phyloP scores from a whole-genome alignment of 257 asterid species.

The Ajuga chamaepitys region DNA sequence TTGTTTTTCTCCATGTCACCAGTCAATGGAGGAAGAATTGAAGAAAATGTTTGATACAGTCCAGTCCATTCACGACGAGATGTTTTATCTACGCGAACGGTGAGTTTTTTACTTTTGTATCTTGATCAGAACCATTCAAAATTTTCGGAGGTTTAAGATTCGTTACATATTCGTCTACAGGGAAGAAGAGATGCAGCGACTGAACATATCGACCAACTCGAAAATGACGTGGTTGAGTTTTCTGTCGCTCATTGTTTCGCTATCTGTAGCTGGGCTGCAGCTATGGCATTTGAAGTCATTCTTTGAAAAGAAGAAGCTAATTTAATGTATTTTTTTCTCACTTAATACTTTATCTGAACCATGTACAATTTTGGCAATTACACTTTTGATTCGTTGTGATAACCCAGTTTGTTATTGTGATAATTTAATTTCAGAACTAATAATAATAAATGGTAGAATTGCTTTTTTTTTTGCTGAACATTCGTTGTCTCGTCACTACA shows the following conservation, averaged over 20 bases:
- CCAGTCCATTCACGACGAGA: conserved; percentile 75
- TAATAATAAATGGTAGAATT: too few species aligned
- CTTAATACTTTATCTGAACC: neutral
- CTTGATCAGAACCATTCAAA: neutral
- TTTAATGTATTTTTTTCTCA: conserved; percentile 21
- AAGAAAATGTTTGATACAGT: conserved; percentile 64
- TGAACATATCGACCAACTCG: conserved; percentile 61
- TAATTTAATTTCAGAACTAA: too few species aligned
- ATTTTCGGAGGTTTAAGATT: neutral
- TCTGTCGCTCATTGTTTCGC: conserved; percentile 47
- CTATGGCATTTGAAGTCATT: conserved; percentile 73
- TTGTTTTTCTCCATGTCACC: conserved; percentile 8
- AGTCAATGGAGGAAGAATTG: conserved; percentile 76
- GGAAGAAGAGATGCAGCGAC: conserved; percentile 78
- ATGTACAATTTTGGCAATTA: conserved; percentile 6
- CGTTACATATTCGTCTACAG: conserved; percentile 22
- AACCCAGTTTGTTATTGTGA: too few species aligned
- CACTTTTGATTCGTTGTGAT: too few species aligned
- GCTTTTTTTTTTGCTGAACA: too few species aligned
- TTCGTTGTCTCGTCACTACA: too few species aligned
- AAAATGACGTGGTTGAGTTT: conserved; percentile 69
- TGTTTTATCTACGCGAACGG: conserved; percentile 82
- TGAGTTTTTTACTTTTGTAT: conserved; percentile 8
- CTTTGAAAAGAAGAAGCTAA: conserved; percentile 85
- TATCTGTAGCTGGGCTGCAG: conserved; percentile 72